Base-by-base conservation (phyloP, 306 rosid genomes). In the Lithocarpus polystachyus region DNA sequence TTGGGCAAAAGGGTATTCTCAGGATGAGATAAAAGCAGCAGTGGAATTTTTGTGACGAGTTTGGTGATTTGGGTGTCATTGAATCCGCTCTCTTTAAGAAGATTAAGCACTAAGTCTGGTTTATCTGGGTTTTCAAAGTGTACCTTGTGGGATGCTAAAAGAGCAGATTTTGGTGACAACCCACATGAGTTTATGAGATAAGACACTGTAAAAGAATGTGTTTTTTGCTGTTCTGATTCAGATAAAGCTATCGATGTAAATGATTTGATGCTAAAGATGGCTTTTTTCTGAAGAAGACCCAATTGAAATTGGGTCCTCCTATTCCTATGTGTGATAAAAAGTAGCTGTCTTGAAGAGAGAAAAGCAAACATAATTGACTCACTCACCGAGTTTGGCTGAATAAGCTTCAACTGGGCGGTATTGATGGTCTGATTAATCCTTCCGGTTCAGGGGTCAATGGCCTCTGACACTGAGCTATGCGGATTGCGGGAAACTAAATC, bases 1-100 rank as follows among this genome's bases (percentile, higher is more conserved):
- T 85, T 87, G 55, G 90, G 93, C 71, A 80, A 72, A 48, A 87
- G 85, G 76, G 71, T 79, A 4, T 71, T 75, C 28, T 85, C 80
- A 22, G 89, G 74, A 5, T 87, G 77, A 6, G 68, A 5, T 7
- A 31, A 17, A 72, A 88, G 85, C 33, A 85, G 4, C 3, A 0
- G 0, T 1, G 91, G 84, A 5, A 5, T 12, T 24, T 11, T 59
- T 33, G 12, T 56, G 40, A 81, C 79, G 12, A 83, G 0, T 15
- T 45, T 56, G 2, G 74, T 72, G 55, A 85, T 68, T 12, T 85
- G 86, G 22, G 87, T 17, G 17, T 31, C 23, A 2, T 84, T 72
- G 78, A 85, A 67, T 8, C 91, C 87, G 2, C 80, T 68, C 23
- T 45, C 76, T 75, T 61, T 72, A 19, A 87, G 17, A 5, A 87